Percentiles rank a stretch among this genome's conserved stretches.
These are phyloP conservation scores for Colletotrichum tabaci DNA, from an alignment of 2,329 filamentous ascomycete genomes.

Conservation along the genomic window DNA sequence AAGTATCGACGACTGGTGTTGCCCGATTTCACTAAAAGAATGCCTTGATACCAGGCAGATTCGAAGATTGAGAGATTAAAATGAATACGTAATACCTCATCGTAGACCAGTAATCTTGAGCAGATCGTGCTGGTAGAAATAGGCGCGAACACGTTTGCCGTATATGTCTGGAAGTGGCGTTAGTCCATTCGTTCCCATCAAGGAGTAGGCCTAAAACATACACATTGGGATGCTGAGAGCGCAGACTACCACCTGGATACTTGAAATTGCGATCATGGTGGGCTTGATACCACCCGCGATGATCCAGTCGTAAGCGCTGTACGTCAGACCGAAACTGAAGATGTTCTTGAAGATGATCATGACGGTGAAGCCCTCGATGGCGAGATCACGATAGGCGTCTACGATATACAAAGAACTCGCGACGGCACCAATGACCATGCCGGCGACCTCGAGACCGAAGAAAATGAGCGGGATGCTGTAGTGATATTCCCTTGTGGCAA, in stretches of 20 bases:
- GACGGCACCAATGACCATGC: constrained; percentile 93
- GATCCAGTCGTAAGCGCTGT: constrained; percentile 88
- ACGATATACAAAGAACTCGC: constrained; percentile 90
- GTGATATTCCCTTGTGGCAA: constrained; percentile 69
- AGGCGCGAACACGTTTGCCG: constrained; percentile 83
- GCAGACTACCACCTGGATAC: constrained; percentile 85
- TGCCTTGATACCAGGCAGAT: too few relatives aligned
- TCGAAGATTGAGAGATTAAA: not conserved
- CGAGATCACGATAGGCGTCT: constrained; percentile 89
- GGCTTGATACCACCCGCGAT: constrained; percentile 72
- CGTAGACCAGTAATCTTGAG: constrained; percentile 64
- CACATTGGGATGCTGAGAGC: constrained; percentile 81
- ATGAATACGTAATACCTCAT: constrained; percentile 20
- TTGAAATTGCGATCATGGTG: constrained; percentile 79
- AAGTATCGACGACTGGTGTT: not conserved
- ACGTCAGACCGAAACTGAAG: constrained; percentile 89
- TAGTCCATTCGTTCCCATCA: not conserved
- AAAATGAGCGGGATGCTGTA: constrained; percentile 86
- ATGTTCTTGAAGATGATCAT: constrained; percentile 96
- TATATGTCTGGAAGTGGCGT: constrained; percentile 72
- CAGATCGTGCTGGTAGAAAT: constrained; percentile 82
- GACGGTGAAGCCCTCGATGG: constrained; percentile 90
- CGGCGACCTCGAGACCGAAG: constrained; percentile 86
- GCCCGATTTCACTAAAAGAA: not conserved
- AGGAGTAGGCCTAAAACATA: constrained; percentile 65